Percentiles rank a stretch among this genome's conserved stretches.
Conservation (phyloP, 2,329 filamentous ascomycete genomes). For the Xylaria sp. region DNA sequence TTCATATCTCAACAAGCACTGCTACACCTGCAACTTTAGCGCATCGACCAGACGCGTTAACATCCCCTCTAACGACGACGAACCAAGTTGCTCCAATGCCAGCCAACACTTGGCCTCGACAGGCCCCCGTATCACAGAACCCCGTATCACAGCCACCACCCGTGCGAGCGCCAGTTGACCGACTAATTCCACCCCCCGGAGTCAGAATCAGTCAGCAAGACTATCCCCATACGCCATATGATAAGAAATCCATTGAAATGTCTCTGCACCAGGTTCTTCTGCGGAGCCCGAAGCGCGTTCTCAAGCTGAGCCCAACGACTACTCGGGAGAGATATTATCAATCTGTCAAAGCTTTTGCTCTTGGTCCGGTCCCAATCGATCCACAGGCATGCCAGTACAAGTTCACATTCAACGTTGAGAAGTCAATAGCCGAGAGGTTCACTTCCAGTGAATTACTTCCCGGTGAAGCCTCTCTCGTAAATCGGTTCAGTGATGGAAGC, state of each 20-base stretch:
- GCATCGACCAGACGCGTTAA: background rate
- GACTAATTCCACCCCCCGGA: conserved; percentile 22
- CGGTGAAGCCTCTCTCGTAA: conserved; percentile 34
- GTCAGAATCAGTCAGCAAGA: conserved; percentile 30
- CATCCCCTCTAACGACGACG: background rate
- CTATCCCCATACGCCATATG: conserved; percentile 38
- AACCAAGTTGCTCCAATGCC: conserved; percentile 4
- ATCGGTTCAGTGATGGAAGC: conserved; percentile 45
- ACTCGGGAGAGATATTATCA: conserved; percentile 48
- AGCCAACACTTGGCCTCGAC: conserved; percentile 1
- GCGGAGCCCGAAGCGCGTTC: conserved; percentile 45
- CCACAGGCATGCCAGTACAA: conserved; percentile 37
- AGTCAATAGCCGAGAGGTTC: conserved; percentile 34
- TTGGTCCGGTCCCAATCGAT: conserved; percentile 40
- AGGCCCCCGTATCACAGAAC: background rate
- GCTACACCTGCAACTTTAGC: background rate
- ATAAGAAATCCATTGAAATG: conserved; percentile 38
- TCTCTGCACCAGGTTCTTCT: conserved; percentile 44
- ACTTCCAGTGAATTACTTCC: conserved; percentile 27
- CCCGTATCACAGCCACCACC: conserved; percentile 1
- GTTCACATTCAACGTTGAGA: conserved; percentile 44
- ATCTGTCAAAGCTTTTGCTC: conserved; percentile 47
- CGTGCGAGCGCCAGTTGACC: conserved; percentile 8
- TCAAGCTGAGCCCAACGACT: conserved; percentile 19
- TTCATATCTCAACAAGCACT: background rate